Base-by-base conservation (phyloP, 2,329 filamentous ascomycete genomes). In the Aspergillus udagawae region DNA sequence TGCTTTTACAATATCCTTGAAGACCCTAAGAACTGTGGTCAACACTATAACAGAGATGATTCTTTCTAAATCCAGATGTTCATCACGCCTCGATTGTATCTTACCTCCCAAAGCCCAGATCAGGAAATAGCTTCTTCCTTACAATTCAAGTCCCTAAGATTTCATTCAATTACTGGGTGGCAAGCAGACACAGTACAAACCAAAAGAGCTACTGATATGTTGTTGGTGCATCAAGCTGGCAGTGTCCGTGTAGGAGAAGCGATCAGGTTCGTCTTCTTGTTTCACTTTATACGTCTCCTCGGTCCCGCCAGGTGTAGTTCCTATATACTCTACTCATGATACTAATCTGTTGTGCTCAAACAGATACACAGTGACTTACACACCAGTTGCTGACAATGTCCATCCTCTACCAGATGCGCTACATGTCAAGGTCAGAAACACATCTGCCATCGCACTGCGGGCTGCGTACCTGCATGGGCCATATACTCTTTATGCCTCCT, bases 401-500 rank as follows among this genome's bases (percentile, higher is more conserved):
- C 83, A 96, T 3, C 94, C 94, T 3, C 88, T 91, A 4, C 93
- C 93, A 28, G 80, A 88, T 63, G 82, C 86, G 66, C 85, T 99
- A 41, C 85, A 91, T 75, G 84, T 99, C 49, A 91, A 90, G 66
- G 87, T 99, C 72, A 93, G 90, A 73, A 99, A 99, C 75, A 92
- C 90, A 9, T 94, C 90, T 42, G 89, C 91, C 56, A 90, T 96
- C 62, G 90, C 94, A 17, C 81, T 97, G 42, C 90, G 94, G 69
- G 94, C 94, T 54, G 94, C 94, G 56, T 99, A 97, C 73, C 88
- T 99, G 54, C 94, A 97, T 76, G 94, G 94, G 0, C 94, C 94
- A 1, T 99, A 99, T 72, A 95, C 88, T 0, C 83, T 97, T 41
- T 92, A 91, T 67, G 88, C 92, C 51, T 87, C 92, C 52, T 90